Conservation (phyloP, 225 moss, liverwort and hornwort species). For the Pleurozium schreberi region DNA sequence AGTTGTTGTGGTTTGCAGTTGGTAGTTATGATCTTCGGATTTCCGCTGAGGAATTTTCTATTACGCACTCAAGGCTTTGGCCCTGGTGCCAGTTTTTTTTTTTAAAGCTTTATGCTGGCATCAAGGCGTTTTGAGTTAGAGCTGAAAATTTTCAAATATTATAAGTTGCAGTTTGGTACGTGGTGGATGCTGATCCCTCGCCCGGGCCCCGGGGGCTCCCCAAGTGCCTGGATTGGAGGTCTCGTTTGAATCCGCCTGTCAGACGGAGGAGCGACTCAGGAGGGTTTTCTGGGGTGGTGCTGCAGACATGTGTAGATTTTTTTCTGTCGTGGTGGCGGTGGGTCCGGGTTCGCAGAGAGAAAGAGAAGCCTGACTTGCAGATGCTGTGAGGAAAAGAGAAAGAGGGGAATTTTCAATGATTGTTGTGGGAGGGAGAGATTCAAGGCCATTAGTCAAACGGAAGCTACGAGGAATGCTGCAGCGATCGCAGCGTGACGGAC, state of each 20-base stretch:
- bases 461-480: background rate
- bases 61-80: background rate
- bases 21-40: background rate
- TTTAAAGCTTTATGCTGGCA: background rate
- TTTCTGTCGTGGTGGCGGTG: background rate
- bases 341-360: background rate
- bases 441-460: background rate
- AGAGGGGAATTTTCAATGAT: background rate
- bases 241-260: background rate
- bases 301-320: background rate
- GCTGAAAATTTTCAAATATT: background rate
- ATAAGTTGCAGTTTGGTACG: background rate
- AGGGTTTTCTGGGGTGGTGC: background rate
- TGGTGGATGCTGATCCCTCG: background rate
- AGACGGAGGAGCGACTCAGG: background rate
- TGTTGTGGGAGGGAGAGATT: background rate
- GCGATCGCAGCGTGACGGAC: too few relatives aligned
- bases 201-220: too few relatives aligned
- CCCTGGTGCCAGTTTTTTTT: background rate
- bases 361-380: background rate
- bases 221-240: background rate
- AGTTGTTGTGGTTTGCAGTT: background rate
- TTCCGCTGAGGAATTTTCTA: background rate
- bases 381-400: background rate
- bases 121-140: background rate